phyloP scores from a whole-genome alignment of 495 filamentous ascomycete species.

The Talaromyces adpressus region DNA sequence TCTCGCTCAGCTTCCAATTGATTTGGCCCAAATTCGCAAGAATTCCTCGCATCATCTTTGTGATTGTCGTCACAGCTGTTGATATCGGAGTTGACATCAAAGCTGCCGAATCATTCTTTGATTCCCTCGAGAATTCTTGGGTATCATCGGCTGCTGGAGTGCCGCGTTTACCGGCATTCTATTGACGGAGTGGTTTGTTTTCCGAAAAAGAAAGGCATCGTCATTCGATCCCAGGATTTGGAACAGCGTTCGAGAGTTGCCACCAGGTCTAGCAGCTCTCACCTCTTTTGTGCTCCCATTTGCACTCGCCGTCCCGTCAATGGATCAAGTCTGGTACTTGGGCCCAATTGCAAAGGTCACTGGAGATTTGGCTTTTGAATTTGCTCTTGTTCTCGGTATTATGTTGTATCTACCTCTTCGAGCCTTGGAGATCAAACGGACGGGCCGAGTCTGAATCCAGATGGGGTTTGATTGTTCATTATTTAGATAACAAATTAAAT shows the following conservation, averaged over 20 bases:
- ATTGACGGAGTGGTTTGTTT: conserved; percentile 41
- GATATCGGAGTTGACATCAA: conserved; percentile 46
- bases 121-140: conserved; percentile 44
- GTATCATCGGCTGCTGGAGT: conserved; percentile 50
- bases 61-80: conserved; percentile 40
- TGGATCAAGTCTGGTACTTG: conserved; percentile 49
- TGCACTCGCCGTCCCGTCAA: conserved; percentile 37
- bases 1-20: conserved; percentile 52
- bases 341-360: conserved; percentile 47
- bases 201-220: conserved; percentile 21
- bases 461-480: background rate
- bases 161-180: conserved; percentile 45
- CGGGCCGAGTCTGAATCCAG: background rate
- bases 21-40: conserved; percentile 37
- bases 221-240: conserved; percentile 41
- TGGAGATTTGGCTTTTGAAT: conserved; percentile 53
- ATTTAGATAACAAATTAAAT: background rate
- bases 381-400: conserved; percentile 42
- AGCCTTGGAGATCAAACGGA: background rate
- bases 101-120: conserved; percentile 43
- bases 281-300: conserved; percentile 25
- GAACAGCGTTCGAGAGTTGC: conserved; percentile 36
- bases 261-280: conserved; percentile 42
- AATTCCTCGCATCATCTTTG: conserved; percentile 46
- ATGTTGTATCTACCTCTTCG: conserved; percentile 29